Evolutionary conservation across 139 green algal genomes (phyloP).

Genomic region (Monoraphidium neglectum): DNA sequence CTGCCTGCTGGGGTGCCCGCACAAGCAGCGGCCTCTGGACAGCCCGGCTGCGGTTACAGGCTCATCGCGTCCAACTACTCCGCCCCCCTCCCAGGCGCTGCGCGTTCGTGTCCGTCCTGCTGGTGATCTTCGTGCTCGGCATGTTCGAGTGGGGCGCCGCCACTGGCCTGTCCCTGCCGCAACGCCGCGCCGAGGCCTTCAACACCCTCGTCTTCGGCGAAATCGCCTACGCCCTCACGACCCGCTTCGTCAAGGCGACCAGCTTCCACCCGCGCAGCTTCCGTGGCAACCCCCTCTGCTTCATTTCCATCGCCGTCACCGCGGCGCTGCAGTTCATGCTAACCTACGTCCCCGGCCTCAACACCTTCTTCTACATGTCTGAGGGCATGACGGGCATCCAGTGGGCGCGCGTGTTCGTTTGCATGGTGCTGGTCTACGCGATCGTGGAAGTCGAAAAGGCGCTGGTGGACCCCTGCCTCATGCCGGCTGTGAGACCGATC

Average conservation of each 20-base stretch:
- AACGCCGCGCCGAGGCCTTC: slow-evolving; percentile 25
- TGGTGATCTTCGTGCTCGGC: slow-evolving; percentile 26
- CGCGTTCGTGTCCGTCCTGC: slow-evolving; percentile 15
- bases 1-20: too few relatives aligned
- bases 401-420: slow-evolving; percentile 22
- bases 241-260: slow-evolving; percentile 27
- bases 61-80: too few relatives aligned
- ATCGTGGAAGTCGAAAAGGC: slow-evolving; percentile 29
- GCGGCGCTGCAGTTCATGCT: slow-evolving; percentile 20
- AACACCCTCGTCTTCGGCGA: slow-evolving; percentile 30
- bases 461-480: slow-evolving; percentile 28
- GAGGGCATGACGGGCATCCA: slow-evolving; percentile 27
- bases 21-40: too few relatives aligned
- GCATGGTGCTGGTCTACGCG: slow-evolving; percentile 28
- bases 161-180: not conserved
- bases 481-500: slow-evolving; percentile 22
- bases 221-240: slow-evolving; percentile 32
- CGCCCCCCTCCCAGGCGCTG: too few relatives aligned
- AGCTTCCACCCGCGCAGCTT: slow-evolving; percentile 13
- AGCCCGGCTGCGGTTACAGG: too few relatives aligned
- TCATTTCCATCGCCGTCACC: slow-evolving; percentile 10
- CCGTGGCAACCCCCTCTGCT: slow-evolving; percentile 10
- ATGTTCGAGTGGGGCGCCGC: slow-evolving; percentile 16
- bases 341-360: slow-evolving; percentile 25
- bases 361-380: slow-evolving; percentile 24